Evolutionary conservation across 306 rosid genomes (phyloP).

Genomic region (Calophaca sinica): DNA sequence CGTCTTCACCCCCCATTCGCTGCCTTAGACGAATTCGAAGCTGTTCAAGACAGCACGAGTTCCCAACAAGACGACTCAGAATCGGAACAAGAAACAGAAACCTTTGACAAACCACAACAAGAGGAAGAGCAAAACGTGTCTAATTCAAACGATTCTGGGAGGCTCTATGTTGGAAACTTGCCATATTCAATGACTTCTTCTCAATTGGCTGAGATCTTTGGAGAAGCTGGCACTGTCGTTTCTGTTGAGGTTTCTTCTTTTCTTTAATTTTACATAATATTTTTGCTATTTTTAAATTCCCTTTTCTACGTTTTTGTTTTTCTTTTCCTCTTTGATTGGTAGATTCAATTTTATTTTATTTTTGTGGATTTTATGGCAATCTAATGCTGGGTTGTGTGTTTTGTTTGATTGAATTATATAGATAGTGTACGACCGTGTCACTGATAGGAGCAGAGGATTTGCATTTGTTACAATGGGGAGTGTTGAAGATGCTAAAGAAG

Average conservation of each 20-base stretch:
- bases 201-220: slow-evolving; percentile 69
- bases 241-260: slow-evolving; percentile 73
- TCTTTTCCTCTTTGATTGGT: slow-evolving; percentile 26
- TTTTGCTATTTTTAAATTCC: background rate
- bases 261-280: background rate
- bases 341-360: background rate
- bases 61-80: slow-evolving; percentile 50
- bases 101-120: slow-evolving; percentile 41
- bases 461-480: slow-evolving; percentile 88
- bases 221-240: slow-evolving; percentile 77
- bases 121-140: slow-evolving; percentile 52
- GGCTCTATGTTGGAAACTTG: slow-evolving; percentile 89
- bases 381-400: background rate
- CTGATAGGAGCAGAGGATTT: slow-evolving; percentile 94
- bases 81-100: slow-evolving; percentile 45
- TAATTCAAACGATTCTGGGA: slow-evolving; percentile 65
- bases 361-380: background rate
- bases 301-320: slow-evolving; percentile 3
- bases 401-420: slow-evolving; percentile 47
- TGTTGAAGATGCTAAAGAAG: slow-evolving; percentile 81
- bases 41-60: slow-evolving; percentile 45
- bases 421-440: slow-evolving; percentile 88
- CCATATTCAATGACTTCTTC: slow-evolving; percentile 73
- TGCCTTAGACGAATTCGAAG: slow-evolving; percentile 60
- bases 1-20: slow-evolving; percentile 51